Base-by-base conservation (phyloP, 1,139 yeast species). In the Yamadazyma spencermartinsiae region DNA sequence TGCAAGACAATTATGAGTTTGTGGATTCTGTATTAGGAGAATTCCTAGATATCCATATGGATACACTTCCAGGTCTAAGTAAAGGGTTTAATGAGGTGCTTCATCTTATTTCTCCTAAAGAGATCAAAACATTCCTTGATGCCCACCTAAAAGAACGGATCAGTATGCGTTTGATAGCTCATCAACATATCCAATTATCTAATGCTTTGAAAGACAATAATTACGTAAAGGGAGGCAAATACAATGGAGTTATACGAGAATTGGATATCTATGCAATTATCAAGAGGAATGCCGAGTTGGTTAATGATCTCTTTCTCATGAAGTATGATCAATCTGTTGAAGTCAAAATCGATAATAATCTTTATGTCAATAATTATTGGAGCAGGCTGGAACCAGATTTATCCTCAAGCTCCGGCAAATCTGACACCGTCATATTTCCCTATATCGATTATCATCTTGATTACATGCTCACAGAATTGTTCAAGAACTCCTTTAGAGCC, bases 391-490 rank as follows among this genome's bases (percentile, higher is more conserved):
- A 62, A 36, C 63, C 64, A 7, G 51, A 50, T 9, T 41, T 56
- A 18, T 48, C 39, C 7, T 35, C 41, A 8, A 5, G 13, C 9
- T 46, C 52, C n/a, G 41, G 40, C n/a, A 44, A 46, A 18, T 48
- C 55, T 11, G 55, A 56, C 32, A 55, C 49, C 11, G 52, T 61
- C 11, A 44, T 54, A 4, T 76, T 89, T 57, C 92, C 96, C 0
- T 90, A 88, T 58, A 83, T 90, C 34, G 90, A 92, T 24, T 83
- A 82, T 37, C 96, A 90, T 55, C 61, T 92, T 36, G 96, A 90
- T 58, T 90, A 92, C 55, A 80, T 90, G 34, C 69, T 89, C 38
- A 86, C 86, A 16, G 98, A 90, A 60, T 60, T 90, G n/a, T 70
- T 90, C 51, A 90, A 90, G 58, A 90, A 90, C 58, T 77, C 96